phyloP scores from a whole-genome alignment of 163 green algal species.

The Prototheca wickerhamii region DNA sequence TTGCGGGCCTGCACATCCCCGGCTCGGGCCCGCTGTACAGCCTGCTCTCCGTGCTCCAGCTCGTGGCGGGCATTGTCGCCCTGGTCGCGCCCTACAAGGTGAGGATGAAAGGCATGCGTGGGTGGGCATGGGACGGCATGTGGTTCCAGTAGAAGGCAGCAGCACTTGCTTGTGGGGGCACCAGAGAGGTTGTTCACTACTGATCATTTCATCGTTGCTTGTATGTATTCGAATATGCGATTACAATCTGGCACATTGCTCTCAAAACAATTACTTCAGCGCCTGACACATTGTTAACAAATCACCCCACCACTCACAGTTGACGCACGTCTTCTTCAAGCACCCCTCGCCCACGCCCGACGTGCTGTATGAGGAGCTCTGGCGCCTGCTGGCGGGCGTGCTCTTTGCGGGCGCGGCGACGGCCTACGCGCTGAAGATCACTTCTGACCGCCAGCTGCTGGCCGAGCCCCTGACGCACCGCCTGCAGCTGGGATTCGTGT shows the following conservation, averaged over 20 bases:
- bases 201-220: too few species aligned
- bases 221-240: too few species aligned
- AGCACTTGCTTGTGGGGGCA: too few species aligned
- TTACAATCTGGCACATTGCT: not conserved
- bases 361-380: conserved; percentile 31
- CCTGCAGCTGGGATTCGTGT: conserved; percentile 26
- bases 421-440: conserved; percentile 24
- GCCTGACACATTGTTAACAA: not conserved
- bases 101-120: too few species aligned
- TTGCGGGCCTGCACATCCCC: conserved; percentile 9
- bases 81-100: conserved; percentile 26
- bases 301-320: conserved; percentile 1
- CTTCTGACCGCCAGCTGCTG: not conserved
- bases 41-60: conserved; percentile 19
- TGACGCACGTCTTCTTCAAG: conserved; percentile 27
- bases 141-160: too few species aligned
- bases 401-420: conserved; percentile 15
- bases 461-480: not conserved
- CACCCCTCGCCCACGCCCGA: conserved; percentile 7
- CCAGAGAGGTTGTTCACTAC: too few species aligned
- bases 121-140: too few species aligned
- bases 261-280: not conserved
- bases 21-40: conserved; percentile 7
- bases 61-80: conserved; percentile 15
- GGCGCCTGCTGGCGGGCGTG: conserved; percentile 19